A percentile compares a stretch with the other conserved stretches of the same genome.
These are phyloP conservation scores for Trichoderma sp. DNA, from an alignment of 2,329 filamentous ascomycete genomes.

Conservation along the genomic window DNA sequence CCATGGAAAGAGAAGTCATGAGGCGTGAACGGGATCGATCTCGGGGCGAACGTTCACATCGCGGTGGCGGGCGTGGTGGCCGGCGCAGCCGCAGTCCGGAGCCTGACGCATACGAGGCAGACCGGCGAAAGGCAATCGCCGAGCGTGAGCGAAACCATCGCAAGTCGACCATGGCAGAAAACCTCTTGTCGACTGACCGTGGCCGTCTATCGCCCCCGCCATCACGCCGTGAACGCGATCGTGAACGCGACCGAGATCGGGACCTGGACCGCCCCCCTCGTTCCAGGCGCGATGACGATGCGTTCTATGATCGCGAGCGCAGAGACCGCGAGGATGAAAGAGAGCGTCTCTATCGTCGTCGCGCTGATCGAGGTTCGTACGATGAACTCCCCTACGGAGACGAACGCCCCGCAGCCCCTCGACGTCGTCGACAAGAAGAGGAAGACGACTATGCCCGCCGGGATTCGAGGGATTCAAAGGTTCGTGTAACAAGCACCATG, in stretches of 20 bases:
- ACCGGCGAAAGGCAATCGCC: constrained; percentile 87
- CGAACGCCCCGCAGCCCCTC: constrained; percentile 60
- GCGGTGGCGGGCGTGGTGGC: constrained; percentile 52
- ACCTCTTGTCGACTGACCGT: constrained; percentile 52
- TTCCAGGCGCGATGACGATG: constrained; percentile 59
- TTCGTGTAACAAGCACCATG: constrained; percentile 31
- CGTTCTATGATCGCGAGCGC: constrained; percentile 79
- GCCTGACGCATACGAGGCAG: constrained; percentile 89
- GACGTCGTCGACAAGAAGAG: constrained; percentile 75
- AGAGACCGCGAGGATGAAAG: constrained; percentile 86
- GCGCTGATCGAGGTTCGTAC: constrained; percentile 69
- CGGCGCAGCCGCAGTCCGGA: constrained; percentile 85
- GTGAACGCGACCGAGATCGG: constrained; percentile 41
- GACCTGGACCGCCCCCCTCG: constrained; percentile 51
- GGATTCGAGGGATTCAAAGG: constrained; percentile 66
- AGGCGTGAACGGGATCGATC: constrained; percentile 60
- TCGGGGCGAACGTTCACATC: constrained; percentile 62
- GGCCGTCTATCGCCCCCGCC: constrained; percentile 43
- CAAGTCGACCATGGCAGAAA: constrained; percentile 69
- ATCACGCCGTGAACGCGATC: constrained; percentile 42
- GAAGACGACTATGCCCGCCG: constrained; percentile 66
- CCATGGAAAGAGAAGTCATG: constrained; percentile 49
- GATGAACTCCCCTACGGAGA: constrained; percentile 93
- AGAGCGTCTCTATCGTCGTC: constrained; percentile 82
- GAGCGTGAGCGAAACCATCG: constrained; percentile 92